Evolutionary conservation across 2,329 filamentous ascomycete genomes (phyloP), one percentile per base, ranked within the genome.

Genomic region (Calonectria montana): DNA sequence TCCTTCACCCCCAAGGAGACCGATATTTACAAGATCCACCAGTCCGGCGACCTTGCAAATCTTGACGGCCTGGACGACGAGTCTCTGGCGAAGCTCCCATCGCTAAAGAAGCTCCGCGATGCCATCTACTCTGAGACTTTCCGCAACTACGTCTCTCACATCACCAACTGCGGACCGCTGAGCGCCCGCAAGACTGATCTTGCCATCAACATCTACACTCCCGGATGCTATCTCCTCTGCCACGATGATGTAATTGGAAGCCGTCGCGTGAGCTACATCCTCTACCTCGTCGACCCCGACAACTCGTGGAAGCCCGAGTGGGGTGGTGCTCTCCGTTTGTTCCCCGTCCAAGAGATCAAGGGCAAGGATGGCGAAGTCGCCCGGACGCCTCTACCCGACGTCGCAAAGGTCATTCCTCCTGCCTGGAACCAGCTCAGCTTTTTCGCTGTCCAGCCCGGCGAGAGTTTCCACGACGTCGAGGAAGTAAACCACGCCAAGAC

Each of bases 161-260:
- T 99, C 80, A 97, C 96, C 16, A 92, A 92, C 71, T 95, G 95
- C 69, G 97, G 97, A 0, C 92, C 94, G 70, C 84, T 99, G 80
- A 98, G 95, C 79, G 97, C 96, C 2, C 91, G 91, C 83, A 99
- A 98, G 88, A 98, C 97, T 21, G 97, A 99, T 84, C 98, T 99
- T 95, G 97, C 97, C 71, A 97, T 99, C 87, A 99, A 99, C 82
- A 92, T 99, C 63, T 99, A 99, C 84, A 98, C 95, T 0, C 96
- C 97, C 6, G 96, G 97, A 47, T 98, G 96, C 82, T 97, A 97
- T 83, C 89, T 99, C 29, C 88, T 99, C 35, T 98, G 97, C 84
- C 97, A 99, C 81, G 97, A 99, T 87, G 97, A 99, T 84, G 97
- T 99, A 73, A 99, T 99, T 83, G 97, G 97, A n/a, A 98, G 94